Evolutionary conservation across 441 rosid species (phyloP), one percentile per base, ranked within the genome.

Genomic region (Pelargonium fulgidum): DNA sequence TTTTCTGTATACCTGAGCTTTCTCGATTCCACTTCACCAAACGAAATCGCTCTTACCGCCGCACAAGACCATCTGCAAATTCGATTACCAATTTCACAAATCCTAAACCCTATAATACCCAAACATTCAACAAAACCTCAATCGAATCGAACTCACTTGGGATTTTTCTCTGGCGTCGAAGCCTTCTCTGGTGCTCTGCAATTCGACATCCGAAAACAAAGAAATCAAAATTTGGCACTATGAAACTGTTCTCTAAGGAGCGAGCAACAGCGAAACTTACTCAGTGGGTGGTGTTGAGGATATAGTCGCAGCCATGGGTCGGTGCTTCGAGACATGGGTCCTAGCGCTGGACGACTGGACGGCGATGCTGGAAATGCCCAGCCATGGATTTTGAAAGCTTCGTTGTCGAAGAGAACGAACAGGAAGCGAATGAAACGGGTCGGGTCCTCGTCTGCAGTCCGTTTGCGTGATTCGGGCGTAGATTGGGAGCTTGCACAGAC

Each of bases 21-120:
- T 14, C 59, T n/a, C 14, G 17, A 17, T 52, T 52, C 59, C 59
- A 52, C 59, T 14, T 52, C 59, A 16, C 59, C 17, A 8, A 52
- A 3, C 9, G 59, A 52, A 52, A 52, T 52, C 11, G 59, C 59
- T 16, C 17, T 52, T 13, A 52, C 0, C 59, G 59, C 1, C 59
- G 59, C 59, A 17, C 59, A 16, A 4, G 59, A 52, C 59, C 59
- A 52, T 16, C 59, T 52, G 59, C 59, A 14, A 52, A 52, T n/a
- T 52, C 20, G 20, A 52, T 52, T 14, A 52, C 14, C 20, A 20
- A 52, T 52, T 4, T 14, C 9, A 52, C 59, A 52, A 48, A 52
- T 13, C 16, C 7, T 0, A 14, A 14, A 14, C 17, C 20, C 7
- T 22, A 52, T 16, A 14, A 52, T 4, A 52, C 9, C 59, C 2